Evolutionary conservation across 2,329 filamentous ascomycete genomes (phyloP), one percentile per base, ranked within the genome.

Genomic region (Albophoma yamanashiensis): DNA sequence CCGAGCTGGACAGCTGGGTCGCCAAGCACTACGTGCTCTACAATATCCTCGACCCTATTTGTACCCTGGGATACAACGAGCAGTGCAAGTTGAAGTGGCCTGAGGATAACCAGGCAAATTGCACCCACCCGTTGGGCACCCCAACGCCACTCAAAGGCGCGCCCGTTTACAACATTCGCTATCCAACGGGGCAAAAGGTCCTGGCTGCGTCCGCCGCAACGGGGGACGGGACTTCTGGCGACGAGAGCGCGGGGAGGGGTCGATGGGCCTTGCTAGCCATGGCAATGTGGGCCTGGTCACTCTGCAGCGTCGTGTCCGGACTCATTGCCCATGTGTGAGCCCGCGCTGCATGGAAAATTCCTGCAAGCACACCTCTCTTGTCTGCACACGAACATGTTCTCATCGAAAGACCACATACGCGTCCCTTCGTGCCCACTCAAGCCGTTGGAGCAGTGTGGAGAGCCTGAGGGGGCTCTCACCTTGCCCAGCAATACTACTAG

Each of bases 31-130:
- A 78, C 65, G 72, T 74, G 1, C 68, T 81, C 17, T 81, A 76
- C 68, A 84, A 84, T 67, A 79, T 83, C 55, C 69, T 73, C 60
- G 81, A 83, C 63, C 62, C 76, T 0, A 67, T 78, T 38, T 82
- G 80, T 66, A 75, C 75, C 0, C 63, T 74, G 27, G 80, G 79
- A 22, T 67, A 70, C 56, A 74, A 82, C 61, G 79, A 82, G 69
- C 63, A 63, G 50, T 82, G 80, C 69, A 67, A 69, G 1, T 67
- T 81, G 34, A 72, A 79, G 59, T 77, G 74, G 69, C 75, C 74
- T 0, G 64, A 62, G 15, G 68, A 68, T 57, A 81, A 81, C 66
- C 78, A 81, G 68, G 70, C 79, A 1, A 68, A 67, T 2, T 82
- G 79, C 64, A 62, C 71, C 0, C 73, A 78, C 65, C 70, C 67